These are phyloP conservation scores for Amanita rubescens DNA, from an alignment of 768 basidiomycete species.

Conservation along the genomic window DNA sequence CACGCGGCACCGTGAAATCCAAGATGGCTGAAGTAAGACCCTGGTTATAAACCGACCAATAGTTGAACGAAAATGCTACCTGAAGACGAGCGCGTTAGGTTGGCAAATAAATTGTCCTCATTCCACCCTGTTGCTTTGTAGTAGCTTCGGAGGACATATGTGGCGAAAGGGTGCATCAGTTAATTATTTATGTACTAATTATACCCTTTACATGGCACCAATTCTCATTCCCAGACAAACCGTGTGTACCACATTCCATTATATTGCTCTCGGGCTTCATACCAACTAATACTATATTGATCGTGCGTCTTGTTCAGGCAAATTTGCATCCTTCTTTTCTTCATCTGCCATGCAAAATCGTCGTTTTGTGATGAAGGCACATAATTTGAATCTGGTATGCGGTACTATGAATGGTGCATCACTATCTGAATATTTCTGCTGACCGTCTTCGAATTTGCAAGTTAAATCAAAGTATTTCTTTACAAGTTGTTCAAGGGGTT, in stretches of 20 bases:
- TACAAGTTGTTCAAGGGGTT: slow-evolving; percentile 30
- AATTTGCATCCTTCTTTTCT: not conserved
- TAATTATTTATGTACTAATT: not conserved
- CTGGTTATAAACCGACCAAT: slow-evolving; percentile 6
- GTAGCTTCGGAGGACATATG: slow-evolving; percentile 84
- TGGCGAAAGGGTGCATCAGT: slow-evolving; percentile 77
- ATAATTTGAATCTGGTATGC: not conserved
- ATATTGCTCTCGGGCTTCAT: not conserved
- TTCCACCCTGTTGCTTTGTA: slow-evolving; percentile 95
- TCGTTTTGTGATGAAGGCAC: not conserved
- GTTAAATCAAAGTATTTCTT: slow-evolving; percentile 47
- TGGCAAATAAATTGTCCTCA: slow-evolving; percentile 89
- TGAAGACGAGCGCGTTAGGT: slow-evolving; percentile 82
- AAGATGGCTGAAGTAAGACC: slow-evolving; percentile 57
- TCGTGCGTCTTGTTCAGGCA: not conserved
- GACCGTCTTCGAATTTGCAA: slow-evolving; percentile 33
- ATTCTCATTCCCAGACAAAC: not conserved
- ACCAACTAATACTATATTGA: not conserved
- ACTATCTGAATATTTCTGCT: not conserved
- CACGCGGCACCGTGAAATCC: slow-evolving; percentile 83
- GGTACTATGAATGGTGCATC: not conserved
- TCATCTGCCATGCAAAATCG: not conserved
- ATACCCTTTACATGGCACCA: not conserved
- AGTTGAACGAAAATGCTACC: slow-evolving; percentile 36
- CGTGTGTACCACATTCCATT: not conserved